Evolutionary conservation across 305 asterid species (phyloP).

Genomic region (Withania somnifera): DNA sequence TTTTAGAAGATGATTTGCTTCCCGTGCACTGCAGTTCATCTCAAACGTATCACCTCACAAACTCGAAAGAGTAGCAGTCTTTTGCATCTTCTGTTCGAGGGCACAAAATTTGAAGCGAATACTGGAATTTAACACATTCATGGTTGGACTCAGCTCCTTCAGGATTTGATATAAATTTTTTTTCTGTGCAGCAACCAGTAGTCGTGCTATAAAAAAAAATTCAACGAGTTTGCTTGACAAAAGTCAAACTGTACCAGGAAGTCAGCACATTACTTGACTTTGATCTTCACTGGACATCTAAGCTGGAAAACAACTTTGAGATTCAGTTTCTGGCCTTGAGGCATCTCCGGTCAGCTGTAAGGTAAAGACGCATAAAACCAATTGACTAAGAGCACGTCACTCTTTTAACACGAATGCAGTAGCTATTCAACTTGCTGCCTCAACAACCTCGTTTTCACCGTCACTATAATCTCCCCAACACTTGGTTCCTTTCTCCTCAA

Average conservation of each 20-base stretch:
- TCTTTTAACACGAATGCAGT: background rate
- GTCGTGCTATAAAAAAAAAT: background rate
- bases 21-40: background rate
- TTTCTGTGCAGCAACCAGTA: conserved; percentile 2
- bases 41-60: background rate
- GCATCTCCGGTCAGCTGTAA: background rate
- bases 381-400: conserved; percentile 5
- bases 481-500: conserved; percentile 37
- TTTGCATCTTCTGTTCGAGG: background rate
- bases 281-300: background rate
- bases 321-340: background rate
- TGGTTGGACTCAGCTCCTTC: background rate
- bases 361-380: conserved; percentile 4
- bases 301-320: background rate
- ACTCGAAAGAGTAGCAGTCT: background rate
- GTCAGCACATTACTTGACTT: background rate
- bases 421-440: conserved; percentile 23
- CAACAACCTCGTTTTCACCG: conserved; percentile 39
- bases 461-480: conserved; percentile 54
- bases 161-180: background rate
- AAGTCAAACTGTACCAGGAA: background rate
- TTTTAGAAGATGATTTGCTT: background rate
- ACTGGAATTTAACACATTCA: background rate
- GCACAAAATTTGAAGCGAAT: background rate
- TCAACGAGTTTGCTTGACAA: background rate